Conservation (phyloP, 306 rosid species). For the Quillaja saponaria region DNA sequence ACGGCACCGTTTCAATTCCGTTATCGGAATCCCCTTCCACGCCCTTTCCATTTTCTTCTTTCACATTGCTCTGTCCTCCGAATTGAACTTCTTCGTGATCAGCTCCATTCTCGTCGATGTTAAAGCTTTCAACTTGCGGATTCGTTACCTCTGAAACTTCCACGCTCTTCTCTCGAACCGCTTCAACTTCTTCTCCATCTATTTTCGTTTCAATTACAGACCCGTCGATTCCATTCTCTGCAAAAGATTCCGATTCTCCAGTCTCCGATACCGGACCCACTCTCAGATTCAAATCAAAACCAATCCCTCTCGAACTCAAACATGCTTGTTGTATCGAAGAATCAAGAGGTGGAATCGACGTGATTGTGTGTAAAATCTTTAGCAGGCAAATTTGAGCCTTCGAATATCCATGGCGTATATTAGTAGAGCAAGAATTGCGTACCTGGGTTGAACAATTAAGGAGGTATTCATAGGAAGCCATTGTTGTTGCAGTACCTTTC, state of each 20-base stretch:
- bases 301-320: not conserved
- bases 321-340: not conserved
- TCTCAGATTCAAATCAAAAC: conserved; percentile 42
- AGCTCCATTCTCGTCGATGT: not conserved
- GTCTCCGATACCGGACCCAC: conserved; percentile 12
- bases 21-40: not conserved
- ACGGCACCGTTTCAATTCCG: conserved; percentile 28
- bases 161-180: not conserved
- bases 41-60: not conserved
- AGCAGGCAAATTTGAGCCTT: conserved; percentile 52
- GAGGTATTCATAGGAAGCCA: conserved; percentile 30
- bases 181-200: not conserved
- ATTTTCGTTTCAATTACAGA: conserved; percentile 1
- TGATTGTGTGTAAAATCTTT: conserved; percentile 48
- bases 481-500: not conserved
- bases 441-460: conserved; percentile 26
- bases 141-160: conserved; percentile 23
- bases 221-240: conserved; percentile 1
- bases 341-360: conserved; percentile 34
- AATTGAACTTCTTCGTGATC: conserved; percentile 14
- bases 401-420: conserved; percentile 32
- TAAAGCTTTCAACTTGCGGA: conserved; percentile 10
- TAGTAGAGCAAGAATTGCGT: conserved; percentile 13
- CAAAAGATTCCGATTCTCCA: conserved; percentile 25
- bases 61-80: not conserved